Evolutionary conservation across 371 early-diverging fungal genomes (phyloP).

Genomic region (Synchytrium microbalum): DNA sequence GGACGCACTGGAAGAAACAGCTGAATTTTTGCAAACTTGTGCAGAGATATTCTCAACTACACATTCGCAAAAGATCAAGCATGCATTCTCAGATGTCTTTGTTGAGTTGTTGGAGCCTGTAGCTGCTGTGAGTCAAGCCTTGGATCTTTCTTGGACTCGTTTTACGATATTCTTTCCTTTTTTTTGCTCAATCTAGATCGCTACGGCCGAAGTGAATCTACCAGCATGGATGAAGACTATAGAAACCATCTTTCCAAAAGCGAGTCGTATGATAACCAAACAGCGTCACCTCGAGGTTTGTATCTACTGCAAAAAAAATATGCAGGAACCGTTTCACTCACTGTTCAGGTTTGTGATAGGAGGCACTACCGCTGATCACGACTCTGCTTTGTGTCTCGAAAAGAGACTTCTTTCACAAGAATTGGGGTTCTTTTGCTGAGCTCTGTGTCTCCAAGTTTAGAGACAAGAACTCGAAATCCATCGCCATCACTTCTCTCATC

Average conservation of each 20-base stretch:
- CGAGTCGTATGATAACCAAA: constrained; percentile 79
- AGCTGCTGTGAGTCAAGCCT: constrained; percentile 56
- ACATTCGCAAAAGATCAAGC: constrained; percentile 73
- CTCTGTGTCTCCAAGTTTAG: constrained; percentile 53
- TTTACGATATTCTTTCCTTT: neutral
- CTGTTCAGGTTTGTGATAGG: no score
- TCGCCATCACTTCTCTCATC: constrained; percentile 69
- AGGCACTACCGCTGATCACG: constrained; percentile 76
- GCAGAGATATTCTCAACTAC: constrained; percentile 81
- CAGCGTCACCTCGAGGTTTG: constrained; percentile 61
- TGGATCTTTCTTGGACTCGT: neutral
- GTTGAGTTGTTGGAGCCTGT: constrained; percentile 84
- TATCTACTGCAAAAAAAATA: neutral
- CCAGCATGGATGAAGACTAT: constrained; percentile 88
- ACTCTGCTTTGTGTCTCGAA: constrained; percentile 83
- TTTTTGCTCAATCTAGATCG: constrained; percentile 45
- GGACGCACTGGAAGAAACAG: constrained; percentile 85
- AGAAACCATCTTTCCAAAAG: constrained; percentile 83
- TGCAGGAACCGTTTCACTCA: constrained; percentile 7
- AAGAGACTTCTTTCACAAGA: constrained; percentile 75
- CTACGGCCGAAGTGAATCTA: constrained; percentile 89
- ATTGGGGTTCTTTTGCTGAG: constrained; percentile 71
- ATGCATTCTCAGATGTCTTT: constrained; percentile 84
- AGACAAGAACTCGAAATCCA: constrained; percentile 62
- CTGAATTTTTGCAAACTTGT: constrained; percentile 71